phyloP scores from a whole-genome alignment of 2,329 filamentous ascomycete genomes.

The Uncinocarpus reesii region DNA sequence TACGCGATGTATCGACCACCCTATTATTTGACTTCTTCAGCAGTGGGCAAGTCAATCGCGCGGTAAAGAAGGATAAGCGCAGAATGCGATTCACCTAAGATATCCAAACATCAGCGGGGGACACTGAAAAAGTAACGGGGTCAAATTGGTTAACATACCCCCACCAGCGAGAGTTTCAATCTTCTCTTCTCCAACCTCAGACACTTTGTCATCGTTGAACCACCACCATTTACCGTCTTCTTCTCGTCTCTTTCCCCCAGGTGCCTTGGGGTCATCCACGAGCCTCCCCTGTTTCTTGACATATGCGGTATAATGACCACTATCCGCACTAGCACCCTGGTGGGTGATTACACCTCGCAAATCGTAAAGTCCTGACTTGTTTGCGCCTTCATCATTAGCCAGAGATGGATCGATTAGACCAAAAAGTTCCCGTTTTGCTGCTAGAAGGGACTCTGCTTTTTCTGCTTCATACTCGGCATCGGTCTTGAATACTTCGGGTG shows the following conservation, averaged over 20 bases:
- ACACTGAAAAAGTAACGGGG: slow-evolving; percentile 10
- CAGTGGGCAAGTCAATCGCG: slow-evolving; percentile 40
- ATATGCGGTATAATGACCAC: slow-evolving; percentile 94
- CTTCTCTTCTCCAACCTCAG: slow-evolving; percentile 82
- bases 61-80: slow-evolving; percentile 43
- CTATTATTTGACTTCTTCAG: slow-evolving; percentile 28
- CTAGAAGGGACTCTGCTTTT: slow-evolving; percentile 60
- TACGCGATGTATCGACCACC: slow-evolving; percentile 19
- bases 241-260: slow-evolving; percentile 57
- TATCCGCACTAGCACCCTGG: slow-evolving; percentile 92
- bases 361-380: slow-evolving; percentile 92
- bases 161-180: slow-evolving; percentile 84
- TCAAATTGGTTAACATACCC: slow-evolving; percentile 44
- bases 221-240: slow-evolving; percentile 99
- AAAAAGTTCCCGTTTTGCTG: slow-evolving; percentile 79
- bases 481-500: slow-evolving; percentile 72
- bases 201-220: slow-evolving; percentile 98
- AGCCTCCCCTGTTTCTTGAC: slow-evolving; percentile 77
- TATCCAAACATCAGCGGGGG: background rate
- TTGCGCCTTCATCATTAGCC: slow-evolving; percentile 66
- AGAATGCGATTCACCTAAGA: slow-evolving; percentile 42
- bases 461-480: slow-evolving; percentile 88
- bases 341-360: slow-evolving; percentile 89
- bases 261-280: slow-evolving; percentile 53
- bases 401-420: slow-evolving; percentile 65